Conservation (phyloP, 148 eudicot genomes). For the Fagopyrum esculentum region DNA sequence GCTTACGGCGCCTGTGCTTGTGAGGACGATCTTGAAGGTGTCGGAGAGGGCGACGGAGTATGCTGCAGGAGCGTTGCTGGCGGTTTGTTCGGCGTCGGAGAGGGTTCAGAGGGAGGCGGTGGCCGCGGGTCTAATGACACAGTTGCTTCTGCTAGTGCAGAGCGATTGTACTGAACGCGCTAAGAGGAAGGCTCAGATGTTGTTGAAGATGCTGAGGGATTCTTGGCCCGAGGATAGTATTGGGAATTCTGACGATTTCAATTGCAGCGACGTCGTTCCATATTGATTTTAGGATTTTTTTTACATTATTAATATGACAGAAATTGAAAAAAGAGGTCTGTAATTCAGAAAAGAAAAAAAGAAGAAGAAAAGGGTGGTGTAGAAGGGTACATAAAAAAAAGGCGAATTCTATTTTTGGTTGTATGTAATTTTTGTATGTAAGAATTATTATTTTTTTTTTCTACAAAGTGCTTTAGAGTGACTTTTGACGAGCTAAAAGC, state of each 20-base stretch:
- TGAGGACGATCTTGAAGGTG: conserved; percentile 44
- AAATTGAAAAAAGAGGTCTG: background rate
- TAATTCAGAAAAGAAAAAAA: background rate
- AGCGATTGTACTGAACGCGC: conserved; percentile 86
- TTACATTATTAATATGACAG: background rate
- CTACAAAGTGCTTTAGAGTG: background rate
- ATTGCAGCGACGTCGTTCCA: conserved; percentile 63
- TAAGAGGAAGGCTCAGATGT: conserved; percentile 71
- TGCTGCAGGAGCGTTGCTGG: conserved; percentile 76
- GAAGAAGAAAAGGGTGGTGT: background rate
- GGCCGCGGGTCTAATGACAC: conserved; percentile 80
- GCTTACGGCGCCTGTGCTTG: conserved; percentile 59
- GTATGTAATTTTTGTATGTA: conserved; percentile 7
- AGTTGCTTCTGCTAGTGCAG: conserved; percentile 65
- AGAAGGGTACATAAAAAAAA: background rate
- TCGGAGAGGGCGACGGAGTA: conserved; percentile 87
- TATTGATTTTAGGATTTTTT: conserved; percentile 27
- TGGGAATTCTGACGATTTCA: conserved; percentile 53
- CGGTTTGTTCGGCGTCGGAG: conserved; percentile 71
- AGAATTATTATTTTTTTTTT: background rate
- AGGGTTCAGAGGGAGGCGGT: conserved; percentile 58
- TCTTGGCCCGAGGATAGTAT: conserved; percentile 71
- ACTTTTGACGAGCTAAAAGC: background rate
- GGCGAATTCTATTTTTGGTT: conserved; percentile 6
- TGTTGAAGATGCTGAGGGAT: conserved; percentile 61